Base-by-base conservation (phyloP, 257 asterid genomes). In the Primulina tabacum region DNA sequence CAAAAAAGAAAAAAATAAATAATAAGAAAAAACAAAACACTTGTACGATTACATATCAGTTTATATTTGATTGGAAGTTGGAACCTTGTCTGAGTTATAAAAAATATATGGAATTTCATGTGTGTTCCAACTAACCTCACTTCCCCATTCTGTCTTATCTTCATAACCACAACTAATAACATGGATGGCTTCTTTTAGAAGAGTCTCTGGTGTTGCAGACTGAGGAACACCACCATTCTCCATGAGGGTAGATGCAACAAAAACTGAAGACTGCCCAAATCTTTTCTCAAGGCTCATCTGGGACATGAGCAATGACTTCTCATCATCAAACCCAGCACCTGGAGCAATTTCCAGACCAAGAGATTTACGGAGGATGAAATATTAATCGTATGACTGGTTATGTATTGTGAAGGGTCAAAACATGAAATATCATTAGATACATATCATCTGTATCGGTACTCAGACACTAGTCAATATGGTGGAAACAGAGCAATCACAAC, bases 61-160 rank as follows among this genome's bases (percentile, higher is more conserved):
- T 21, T 21, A 21, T 21, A 21, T 21, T 21, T 21, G 24, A 21
- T 21, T 21, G 24, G 24, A 21, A 21, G 24, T 21, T 21, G 24
- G 24, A 21, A 21, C 24, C 24, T 21, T 21, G 24, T 21, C 24
- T 21, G 24, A 21, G 24, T 21, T 21, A 21, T 21, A 21, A 21
- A 21, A 21, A 21, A 21, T 21, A 21, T 21, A 21, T 11, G n/a
- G 12, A 3, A 43, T 56, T 57, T n/a, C 18, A 10, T 64, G 32
- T 60, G 20, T 53, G 9, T 55, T 68, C 35, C 24, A 62, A 72
- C 84, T 64, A 18, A 84, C 97, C 87, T 90, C 95, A 73, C 88
- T 90, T 60, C 95, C 97, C 97, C 97, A 90, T 74, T 90, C 97
- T 11, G 95, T 90, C 79, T 90, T 90, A 82, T 90, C 95, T 80